Evolutionary conservation across 805 yeast species (phyloP).

Genomic region (Zygoascus bituminiphila): DNA sequence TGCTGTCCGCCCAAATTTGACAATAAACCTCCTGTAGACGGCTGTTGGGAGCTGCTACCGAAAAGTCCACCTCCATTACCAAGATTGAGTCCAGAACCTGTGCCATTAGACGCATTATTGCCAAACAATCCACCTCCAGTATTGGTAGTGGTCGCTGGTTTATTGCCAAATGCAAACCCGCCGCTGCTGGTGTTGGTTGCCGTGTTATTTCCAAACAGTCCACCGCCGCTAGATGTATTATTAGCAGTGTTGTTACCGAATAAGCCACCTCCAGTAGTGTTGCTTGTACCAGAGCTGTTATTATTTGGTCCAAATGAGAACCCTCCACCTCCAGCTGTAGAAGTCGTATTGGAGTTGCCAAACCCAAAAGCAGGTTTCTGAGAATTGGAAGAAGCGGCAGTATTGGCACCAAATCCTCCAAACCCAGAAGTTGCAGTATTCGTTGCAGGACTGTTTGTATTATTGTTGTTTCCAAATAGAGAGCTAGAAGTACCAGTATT

Average conservation of each 20-base stretch:
- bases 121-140: not conserved
- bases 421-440: slow-evolving; percentile 10
- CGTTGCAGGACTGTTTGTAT: slow-evolving; percentile 8
- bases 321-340: slow-evolving; percentile 9
- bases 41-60: slow-evolving; percentile 19
- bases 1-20: not conserved
- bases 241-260: not conserved
- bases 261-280: slow-evolving; percentile 22
- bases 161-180: not conserved
- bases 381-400: not conserved
- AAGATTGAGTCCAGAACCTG: not conserved
- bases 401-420: slow-evolving; percentile 2
- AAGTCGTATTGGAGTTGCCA: not conserved
- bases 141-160: not conserved
- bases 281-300: slow-evolving; percentile 21
- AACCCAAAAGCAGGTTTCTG: not conserved
- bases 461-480: slow-evolving; percentile 5
- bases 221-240: slow-evolving; percentile 20
- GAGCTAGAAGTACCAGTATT: not conserved
- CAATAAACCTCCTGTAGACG: not conserved
- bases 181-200: not conserved
- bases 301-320: slow-evolving; percentile 3
- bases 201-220: slow-evolving; percentile 24
- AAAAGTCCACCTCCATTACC: slow-evolving; percentile 25
- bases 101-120: not conserved